These are phyloP conservation scores for Calophaca sinica DNA, from an alignment of 306 rosid genomes.

Conservation along the genomic window DNA sequence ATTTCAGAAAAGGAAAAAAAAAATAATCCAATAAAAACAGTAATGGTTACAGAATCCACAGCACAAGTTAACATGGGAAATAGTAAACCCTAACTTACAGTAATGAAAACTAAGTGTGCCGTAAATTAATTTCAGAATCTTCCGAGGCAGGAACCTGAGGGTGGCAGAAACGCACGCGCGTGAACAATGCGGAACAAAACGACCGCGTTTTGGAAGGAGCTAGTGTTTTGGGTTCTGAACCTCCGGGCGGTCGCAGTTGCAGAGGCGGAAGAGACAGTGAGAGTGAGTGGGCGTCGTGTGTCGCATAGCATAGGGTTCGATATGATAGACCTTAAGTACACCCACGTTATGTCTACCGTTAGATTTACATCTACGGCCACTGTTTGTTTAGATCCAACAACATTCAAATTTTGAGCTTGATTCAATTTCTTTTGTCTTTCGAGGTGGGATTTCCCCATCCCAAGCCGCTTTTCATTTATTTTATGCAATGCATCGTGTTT, in stretches of 20 bases:
- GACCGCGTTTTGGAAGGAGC: conserved; percentile 39
- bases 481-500: too few species aligned
- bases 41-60: not conserved
- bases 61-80: not conserved
- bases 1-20: not conserved
- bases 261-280: conserved; percentile 42
- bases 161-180: not conserved
- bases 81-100: conserved; percentile 47
- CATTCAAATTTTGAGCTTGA: not conserved
- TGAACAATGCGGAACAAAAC: conserved; percentile 33
- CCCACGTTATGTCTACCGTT: conserved; percentile 43
- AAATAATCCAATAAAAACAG: not conserved
- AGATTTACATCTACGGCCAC: conserved; percentile 42
- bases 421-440: not conserved
- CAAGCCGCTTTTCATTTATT: too few species aligned
- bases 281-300: conserved; percentile 44
- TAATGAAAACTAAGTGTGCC: not conserved
- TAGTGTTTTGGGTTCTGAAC: conserved; percentile 42
- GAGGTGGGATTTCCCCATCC: too few species aligned
- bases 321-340: conserved; percentile 43
- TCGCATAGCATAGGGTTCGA: conserved; percentile 39
- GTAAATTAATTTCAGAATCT: not conserved
- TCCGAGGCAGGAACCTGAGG: not conserved
- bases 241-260: conserved; percentile 44
- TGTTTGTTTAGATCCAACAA: conserved; percentile 26